These are phyloP conservation scores for Pythium scleroteichum DNA, from an alignment of 352 stramenopile species.

Conservation along the genomic window DNA sequence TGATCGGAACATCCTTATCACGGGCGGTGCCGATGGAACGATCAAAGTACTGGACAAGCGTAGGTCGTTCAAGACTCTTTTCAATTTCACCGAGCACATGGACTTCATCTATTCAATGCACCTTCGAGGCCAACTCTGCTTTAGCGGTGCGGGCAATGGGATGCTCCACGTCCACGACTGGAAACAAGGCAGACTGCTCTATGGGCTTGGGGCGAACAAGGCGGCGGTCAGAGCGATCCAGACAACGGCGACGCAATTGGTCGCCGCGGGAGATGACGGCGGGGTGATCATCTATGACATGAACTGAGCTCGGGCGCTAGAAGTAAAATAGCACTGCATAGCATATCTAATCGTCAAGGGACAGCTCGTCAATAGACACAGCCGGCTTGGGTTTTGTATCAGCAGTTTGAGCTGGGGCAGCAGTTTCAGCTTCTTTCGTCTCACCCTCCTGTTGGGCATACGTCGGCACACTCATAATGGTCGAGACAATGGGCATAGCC, in stretches of 20 bases:
- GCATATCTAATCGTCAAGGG: conserved; percentile 20
- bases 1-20: conserved; percentile 59
- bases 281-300: conserved; percentile 80
- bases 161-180: conserved; percentile 87
- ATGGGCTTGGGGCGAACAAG: conserved; percentile 84
- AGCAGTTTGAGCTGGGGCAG: too few relatives aligned
- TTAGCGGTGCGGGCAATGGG: conserved; percentile 81
- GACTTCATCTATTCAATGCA: conserved; percentile 89
- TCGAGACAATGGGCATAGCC: conserved; percentile 29
- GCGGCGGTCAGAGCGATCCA: conserved; percentile 73
- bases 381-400: neutral
- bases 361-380: conserved; percentile 18
- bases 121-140: conserved; percentile 63
- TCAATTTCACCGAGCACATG: conserved; percentile 73
- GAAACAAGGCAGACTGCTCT: conserved; percentile 64
- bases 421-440: conserved; percentile 2
- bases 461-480: conserved; percentile 21
- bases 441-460: conserved; percentile 6
- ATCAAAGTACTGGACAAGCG: conserved; percentile 82
- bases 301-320: conserved; percentile 28
- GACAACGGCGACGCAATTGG: conserved; percentile 45
- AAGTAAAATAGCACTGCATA: conserved; percentile 1
- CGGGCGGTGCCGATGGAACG: conserved; percentile 70
- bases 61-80: conserved; percentile 40
- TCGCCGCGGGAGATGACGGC: conserved; percentile 84